Conservation (phyloP, 352 stramenopile genomes). For the Elongisporangium undulatum region DNA sequence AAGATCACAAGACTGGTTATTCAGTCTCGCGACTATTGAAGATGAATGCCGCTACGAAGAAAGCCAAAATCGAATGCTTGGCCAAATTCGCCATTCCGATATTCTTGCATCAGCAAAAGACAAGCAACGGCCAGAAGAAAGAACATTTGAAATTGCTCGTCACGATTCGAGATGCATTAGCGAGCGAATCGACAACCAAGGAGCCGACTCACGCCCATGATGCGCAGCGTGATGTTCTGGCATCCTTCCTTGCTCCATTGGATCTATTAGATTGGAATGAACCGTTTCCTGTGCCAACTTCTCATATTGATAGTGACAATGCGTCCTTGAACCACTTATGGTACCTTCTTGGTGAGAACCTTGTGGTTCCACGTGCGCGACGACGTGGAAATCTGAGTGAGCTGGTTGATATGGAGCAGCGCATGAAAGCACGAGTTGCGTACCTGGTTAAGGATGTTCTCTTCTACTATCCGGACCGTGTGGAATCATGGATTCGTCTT, state of each 20-base stretch:
- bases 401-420: conserved; percentile 52
- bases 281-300: conserved; percentile 10
- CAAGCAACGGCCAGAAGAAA: conserved; percentile 73
- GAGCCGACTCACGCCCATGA: not conserved
- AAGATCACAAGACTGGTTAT: conserved; percentile 55
- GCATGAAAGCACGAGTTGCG: conserved; percentile 47
- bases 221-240: conserved; percentile 6
- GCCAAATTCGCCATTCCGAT: conserved; percentile 56
- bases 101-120: conserved; percentile 42
- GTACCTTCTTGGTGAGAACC: conserved; percentile 74
- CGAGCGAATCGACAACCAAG: conserved; percentile 7
- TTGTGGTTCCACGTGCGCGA: conserved; percentile 52
- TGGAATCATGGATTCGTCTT: conserved; percentile 64
- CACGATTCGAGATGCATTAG: conserved; percentile 43
- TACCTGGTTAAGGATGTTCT: conserved; percentile 62
- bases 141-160: conserved; percentile 64
- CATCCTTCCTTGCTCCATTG: conserved; percentile 32
- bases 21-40: conserved; percentile 29
- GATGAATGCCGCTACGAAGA: conserved; percentile 10
- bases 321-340: conserved; percentile 50
- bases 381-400: conserved; percentile 54
- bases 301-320: not conserved
- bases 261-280: conserved; percentile 26
- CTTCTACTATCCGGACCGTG: conserved; percentile 48
- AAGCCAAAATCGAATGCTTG: conserved; percentile 25